Percentiles rank a stretch among this genome's conserved stretches.
Conservation (phyloP, 2,329 filamentous ascomycete species). For the Nemania sp. region DNA sequence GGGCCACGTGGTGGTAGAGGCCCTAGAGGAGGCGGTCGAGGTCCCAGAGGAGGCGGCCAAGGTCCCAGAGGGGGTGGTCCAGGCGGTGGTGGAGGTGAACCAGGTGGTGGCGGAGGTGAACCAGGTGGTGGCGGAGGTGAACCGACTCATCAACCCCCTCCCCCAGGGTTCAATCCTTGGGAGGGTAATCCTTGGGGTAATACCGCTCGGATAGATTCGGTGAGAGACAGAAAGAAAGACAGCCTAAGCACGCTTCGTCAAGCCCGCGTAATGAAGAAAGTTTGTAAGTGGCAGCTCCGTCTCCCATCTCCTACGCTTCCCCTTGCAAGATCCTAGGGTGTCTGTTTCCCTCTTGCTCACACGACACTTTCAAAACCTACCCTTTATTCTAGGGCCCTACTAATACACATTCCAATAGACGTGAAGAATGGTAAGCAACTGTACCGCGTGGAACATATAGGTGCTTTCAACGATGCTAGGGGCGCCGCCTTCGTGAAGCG, state of each 20-base stretch:
- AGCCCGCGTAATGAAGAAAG: constrained; percentile 4
- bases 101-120: background rate
- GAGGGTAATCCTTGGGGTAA: no score
- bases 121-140: background rate
- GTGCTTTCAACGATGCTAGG: background rate
- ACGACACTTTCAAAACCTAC: background rate
- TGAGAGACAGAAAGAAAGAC: no score
- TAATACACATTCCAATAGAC: background rate
- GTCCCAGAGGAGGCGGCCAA: no score
- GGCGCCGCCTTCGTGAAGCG: constrained; percentile 16
- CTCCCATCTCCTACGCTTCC: background rate
- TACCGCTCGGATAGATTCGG: no score
- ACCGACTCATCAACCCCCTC: no score
- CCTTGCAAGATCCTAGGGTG: no score
- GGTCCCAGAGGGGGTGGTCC: no score
- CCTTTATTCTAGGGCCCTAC: background rate
- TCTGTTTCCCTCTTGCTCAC: background rate
- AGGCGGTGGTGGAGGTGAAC: background rate
- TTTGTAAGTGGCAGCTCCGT: constrained; percentile 21
- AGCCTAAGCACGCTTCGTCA: no score
- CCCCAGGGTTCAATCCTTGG: no score
- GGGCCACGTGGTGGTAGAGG: no score
- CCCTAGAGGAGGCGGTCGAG: no score
- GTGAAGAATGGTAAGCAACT: background rate
- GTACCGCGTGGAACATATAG: constrained; percentile 11